Evolutionary conservation across 768 basidiomycete genomes (phyloP).

Genomic region (Bullera alba): DNA sequence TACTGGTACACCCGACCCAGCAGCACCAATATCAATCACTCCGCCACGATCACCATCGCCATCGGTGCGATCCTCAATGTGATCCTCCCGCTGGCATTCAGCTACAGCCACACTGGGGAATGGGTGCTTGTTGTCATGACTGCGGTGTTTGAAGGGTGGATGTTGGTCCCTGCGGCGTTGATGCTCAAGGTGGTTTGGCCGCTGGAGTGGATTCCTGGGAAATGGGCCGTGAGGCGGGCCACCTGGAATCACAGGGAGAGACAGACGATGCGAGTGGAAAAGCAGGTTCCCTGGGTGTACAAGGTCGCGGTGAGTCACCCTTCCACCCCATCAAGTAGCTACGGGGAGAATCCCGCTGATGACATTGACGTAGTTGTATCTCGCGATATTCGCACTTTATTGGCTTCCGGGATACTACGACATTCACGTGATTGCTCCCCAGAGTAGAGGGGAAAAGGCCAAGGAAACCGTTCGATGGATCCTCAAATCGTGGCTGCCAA

Average conservation of each 20-base stretch:
- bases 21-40: constrained; percentile 6
- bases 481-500: background rate
- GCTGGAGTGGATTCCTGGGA: background rate
- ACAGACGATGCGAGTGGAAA: background rate
- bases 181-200: background rate
- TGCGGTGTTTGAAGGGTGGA: background rate
- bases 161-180: constrained; percentile 2
- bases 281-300: background rate
- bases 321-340: background rate
- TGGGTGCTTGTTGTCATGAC: too few species aligned
- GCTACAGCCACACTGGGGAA: too few species aligned
- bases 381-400: constrained; percentile 1
- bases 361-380: background rate
- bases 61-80: background rate
- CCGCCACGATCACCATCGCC: background rate
- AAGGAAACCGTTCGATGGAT: background rate
- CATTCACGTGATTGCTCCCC: constrained; percentile 1
- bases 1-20: constrained; percentile 26
- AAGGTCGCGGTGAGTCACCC: background rate
- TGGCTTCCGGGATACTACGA: constrained; percentile 6
- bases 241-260: constrained; percentile 1
- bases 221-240: background rate
- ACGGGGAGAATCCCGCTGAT: background rate
- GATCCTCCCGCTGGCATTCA: too few species aligned
- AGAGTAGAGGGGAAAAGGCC: background rate